Conservation (phyloP, 768 basidiomycete genomes). For the Vararia minispora region DNA sequence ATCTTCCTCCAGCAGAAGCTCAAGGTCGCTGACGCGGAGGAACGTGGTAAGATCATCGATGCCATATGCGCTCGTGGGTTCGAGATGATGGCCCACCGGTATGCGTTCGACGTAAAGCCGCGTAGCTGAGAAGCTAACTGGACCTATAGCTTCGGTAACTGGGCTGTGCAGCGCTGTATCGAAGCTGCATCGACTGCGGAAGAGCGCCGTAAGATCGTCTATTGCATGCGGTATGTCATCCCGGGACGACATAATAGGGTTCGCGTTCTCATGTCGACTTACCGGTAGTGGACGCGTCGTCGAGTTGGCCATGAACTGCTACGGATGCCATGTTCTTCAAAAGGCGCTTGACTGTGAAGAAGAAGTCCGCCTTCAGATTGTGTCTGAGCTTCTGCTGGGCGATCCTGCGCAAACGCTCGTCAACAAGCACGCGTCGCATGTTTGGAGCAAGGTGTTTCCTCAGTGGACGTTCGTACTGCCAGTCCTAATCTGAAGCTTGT, state of each 20-base stretch:
- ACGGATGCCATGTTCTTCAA: constrained; percentile 82
- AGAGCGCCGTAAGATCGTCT: constrained; percentile 70
- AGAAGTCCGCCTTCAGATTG: constrained; percentile 72
- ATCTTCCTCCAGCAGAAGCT: constrained; percentile 87
- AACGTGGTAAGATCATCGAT: constrained; percentile 75
- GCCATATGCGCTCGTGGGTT: constrained; percentile 77
- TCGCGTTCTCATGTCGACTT: neutral
- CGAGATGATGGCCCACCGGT: constrained; percentile 91
- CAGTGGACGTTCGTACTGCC: constrained; percentile 1
- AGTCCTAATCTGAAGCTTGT: constrained; percentile 3
- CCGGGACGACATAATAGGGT: neutral
- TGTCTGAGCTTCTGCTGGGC: constrained; percentile 72
- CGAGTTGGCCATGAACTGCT: constrained; percentile 81
- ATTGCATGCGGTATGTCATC: constrained; percentile 63
- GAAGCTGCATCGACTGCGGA: constrained; percentile 68
- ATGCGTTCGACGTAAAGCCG: constrained; percentile 9
- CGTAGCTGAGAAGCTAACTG: too few relatives aligned
- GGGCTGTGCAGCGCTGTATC: constrained; percentile 82
- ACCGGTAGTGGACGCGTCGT: constrained; percentile 61
- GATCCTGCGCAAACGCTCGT: constrained; percentile 81
- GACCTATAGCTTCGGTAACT: constrained; percentile 78
- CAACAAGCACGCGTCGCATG: constrained; percentile 86
- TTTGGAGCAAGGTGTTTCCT: constrained; percentile 70
- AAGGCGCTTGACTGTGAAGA: constrained; percentile 89
- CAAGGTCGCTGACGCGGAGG: constrained; percentile 71